Base-by-base conservation (phyloP, 2,329 filamentous ascomycete species). In the Dothideomycetes sp. region DNA sequence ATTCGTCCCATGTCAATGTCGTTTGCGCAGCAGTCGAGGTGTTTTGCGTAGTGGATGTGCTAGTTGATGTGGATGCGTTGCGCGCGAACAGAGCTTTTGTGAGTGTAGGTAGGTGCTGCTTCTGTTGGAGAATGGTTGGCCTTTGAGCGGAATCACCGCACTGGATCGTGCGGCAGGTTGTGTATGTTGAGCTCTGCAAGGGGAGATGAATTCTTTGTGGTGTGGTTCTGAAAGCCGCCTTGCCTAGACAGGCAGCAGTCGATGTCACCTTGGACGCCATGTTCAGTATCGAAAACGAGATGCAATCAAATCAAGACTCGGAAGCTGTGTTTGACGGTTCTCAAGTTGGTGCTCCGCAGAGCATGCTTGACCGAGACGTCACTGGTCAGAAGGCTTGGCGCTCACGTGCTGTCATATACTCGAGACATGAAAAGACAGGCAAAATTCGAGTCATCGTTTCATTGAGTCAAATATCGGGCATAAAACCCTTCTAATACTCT, bases 1-100 rank as follows among this genome's bases (percentile, higher is more conserved):
- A 96, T 38, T 77, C 79, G 66, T 95, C 81, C 89, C 89, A 96
- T 64, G 67, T 67, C 29, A 71, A 60, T 37, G 37, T 38, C n/a
- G 45, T 17, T 34, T 34, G 38, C 19, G 34, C 14, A 4, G 22
- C 12, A 7, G 22, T 12, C 12, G 22, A 7, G 22, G 22, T 12
- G 22, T 27, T 27, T 27, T 7, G 7, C 7, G 22, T 7, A 27
- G 22, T 27, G 22, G 22, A 7, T 27, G 22, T 27, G 22, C 22
- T 27, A 27, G 22, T 12, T 7, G 22, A 27, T 7, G 22, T 27
- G 7, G 22, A 27, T 27, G 22, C 22, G 7, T 27, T 27, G 22
- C 22, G 22, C 7, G 12, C 12, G 22, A 7, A 12, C 7, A 27
- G 12, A 12, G 22, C 22, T 7, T 27, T 27, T 27, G 22, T 7